These are phyloP conservation scores for Saussurea involucrata DNA, from an alignment of 129 eudicot genomes.

Conservation along the genomic window DNA sequence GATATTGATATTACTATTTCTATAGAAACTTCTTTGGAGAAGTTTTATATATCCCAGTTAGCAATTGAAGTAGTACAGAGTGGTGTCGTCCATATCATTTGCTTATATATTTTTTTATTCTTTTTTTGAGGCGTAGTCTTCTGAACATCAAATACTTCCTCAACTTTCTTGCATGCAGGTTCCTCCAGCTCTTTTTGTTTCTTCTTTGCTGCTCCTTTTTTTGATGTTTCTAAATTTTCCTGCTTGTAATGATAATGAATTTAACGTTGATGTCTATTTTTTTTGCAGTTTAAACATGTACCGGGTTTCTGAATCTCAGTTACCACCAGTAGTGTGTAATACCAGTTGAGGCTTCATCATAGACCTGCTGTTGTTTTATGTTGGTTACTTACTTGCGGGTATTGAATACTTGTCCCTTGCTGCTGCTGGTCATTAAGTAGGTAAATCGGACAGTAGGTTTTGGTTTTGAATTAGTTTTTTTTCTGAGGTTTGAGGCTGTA, in stretches of 20 bases:
- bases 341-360: background rate
- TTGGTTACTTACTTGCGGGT: background rate
- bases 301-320: background rate
- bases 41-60: no score
- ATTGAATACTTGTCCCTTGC: background rate
- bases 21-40: no score
- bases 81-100: no score
- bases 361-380: background rate
- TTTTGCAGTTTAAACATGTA: background rate
- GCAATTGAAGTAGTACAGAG: no score
- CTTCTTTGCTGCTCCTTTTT: background rate
- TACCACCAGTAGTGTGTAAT: conserved; percentile 5
- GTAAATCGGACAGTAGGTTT: conserved; percentile 1
- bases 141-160: background rate
- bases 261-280: background rate
- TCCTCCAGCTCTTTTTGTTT: background rate
- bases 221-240: background rate
- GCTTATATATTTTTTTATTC: no score
- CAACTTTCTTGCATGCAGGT: background rate
- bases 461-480: background rate
- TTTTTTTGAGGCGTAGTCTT: no score
- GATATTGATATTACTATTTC: no score
- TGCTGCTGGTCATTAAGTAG: background rate
- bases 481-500: background rate
- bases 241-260: background rate